phyloP scores from a whole-genome alignment of 1,284 basidiomycete species.

The Sphaerobolus stellatus region DNA sequence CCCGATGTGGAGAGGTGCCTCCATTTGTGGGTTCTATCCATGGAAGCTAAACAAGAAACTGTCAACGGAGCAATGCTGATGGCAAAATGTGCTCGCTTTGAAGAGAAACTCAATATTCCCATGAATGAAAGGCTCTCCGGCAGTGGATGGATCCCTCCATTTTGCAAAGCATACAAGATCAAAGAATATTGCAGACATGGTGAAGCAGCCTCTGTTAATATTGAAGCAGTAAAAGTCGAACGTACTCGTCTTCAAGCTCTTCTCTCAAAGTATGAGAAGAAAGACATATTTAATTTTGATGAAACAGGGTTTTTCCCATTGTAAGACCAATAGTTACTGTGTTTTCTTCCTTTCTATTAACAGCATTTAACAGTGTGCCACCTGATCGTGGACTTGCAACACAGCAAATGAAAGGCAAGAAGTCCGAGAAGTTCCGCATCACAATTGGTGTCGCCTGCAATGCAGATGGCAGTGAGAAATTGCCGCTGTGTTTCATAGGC shows the following conservation, averaged over 20 bases:
- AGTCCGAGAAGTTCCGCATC: constrained; percentile 31
- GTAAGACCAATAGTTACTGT: constrained; percentile 14
- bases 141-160: neutral
- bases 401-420: constrained; percentile 30
- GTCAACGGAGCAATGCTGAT: too few relatives aligned
- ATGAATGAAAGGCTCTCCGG: too few relatives aligned
- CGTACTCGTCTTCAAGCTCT: constrained; percentile 20
- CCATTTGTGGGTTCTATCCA: neutral
- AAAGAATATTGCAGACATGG: constrained; percentile 34
- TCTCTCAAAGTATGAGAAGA: too few relatives aligned
- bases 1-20: neutral
- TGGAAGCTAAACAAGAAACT: neutral
- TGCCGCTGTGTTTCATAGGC: constrained; percentile 34
- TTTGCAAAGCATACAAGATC: constrained; percentile 25
- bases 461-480: constrained; percentile 31
- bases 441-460: constrained; percentile 31
- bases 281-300: constrained; percentile 36
- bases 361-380: constrained; percentile 17
- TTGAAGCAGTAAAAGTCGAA: constrained; percentile 14
- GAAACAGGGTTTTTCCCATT: constrained; percentile 34
- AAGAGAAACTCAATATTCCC: too few relatives aligned
- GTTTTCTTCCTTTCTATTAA: neutral
- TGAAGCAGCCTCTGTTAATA: constrained; percentile 38
- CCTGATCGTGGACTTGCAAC: constrained; percentile 32
- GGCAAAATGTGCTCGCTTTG: too few relatives aligned